A percentile compares a stretch with the other conserved stretches of the same genome.
phyloP scores from a whole-genome alignment of 2,329 filamentous ascomycete genomes.

The Hawksworthiomyces lignivorus region DNA sequence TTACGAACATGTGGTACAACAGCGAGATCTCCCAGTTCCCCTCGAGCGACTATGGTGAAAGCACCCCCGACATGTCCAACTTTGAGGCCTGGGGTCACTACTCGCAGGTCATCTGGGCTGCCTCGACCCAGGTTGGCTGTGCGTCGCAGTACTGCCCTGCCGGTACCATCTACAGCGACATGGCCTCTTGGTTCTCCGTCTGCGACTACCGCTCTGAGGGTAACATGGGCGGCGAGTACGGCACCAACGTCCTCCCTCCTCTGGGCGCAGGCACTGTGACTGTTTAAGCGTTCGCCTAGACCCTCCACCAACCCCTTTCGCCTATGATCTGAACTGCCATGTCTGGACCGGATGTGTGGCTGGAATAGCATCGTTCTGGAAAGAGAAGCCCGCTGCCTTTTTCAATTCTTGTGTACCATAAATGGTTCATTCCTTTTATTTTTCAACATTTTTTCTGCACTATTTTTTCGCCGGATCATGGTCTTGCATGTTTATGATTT shows the following conservation, averaged over 20 bases:
- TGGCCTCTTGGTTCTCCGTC: slow-evolving; percentile 67
- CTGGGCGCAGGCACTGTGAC: slow-evolving; percentile 25
- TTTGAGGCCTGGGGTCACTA: slow-evolving; percentile 69
- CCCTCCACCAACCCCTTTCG: neutral
- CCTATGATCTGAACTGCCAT: neutral
- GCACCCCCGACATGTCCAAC: slow-evolving; percentile 50
- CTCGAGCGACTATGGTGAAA: slow-evolving; percentile 48
- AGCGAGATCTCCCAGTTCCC: slow-evolving; percentile 57
- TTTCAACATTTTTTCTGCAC: slow-evolving; percentile 4
- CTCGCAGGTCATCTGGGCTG: slow-evolving; percentile 66
- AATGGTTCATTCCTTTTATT: neutral
- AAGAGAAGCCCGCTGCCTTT: slow-evolving; percentile 4
- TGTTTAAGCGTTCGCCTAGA: slow-evolving; percentile 7
- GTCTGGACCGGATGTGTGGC: slow-evolving; percentile 3
- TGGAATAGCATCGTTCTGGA: neutral
- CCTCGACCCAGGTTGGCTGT: slow-evolving; percentile 56
- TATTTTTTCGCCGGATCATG: slow-evolving; percentile 2
- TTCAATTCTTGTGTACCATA: slow-evolving; percentile 6
- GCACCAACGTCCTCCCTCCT: slow-evolving; percentile 39
- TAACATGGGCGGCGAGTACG: slow-evolving; percentile 45
- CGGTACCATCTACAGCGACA: slow-evolving; percentile 36
- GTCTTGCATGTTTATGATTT: slow-evolving; percentile 2
- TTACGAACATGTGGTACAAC: slow-evolving; percentile 86
- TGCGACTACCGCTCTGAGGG: slow-evolving; percentile 74
- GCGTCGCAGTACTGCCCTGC: slow-evolving; percentile 45